Evolutionary conservation across 257 asterid genomes (phyloP), one percentile per base, ranked within the genome.

Genomic region (Solanum okadae): DNA sequence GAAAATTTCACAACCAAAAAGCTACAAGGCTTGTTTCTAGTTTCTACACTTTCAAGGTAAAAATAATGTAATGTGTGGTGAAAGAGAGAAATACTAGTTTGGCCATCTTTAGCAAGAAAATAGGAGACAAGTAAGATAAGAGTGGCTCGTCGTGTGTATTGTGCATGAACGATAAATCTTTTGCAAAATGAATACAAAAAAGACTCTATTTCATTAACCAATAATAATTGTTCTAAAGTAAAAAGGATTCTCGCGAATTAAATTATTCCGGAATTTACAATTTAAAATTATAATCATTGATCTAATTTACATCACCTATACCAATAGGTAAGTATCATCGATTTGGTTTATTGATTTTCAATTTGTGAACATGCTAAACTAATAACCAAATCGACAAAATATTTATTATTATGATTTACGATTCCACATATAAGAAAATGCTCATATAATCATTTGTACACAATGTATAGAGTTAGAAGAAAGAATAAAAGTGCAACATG

Each of bases 371-470:
- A 59, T 3, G 2, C 11, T 59, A 59, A 59, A 59, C 0, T 59
- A 0, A 20, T 18, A 20, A 20, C 2, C 11, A 56, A 56, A 56
- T 7, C 2, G 0, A 56, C 8, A 18, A 18, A 0, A 56, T 18
- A 56, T 18, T 20, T 20, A 56, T 56, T 56, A 7, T 20, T 10
- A 18, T 20, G 4, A 3, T 56, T 59, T 59, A 18, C 1, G 12
- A 20, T 20, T 20, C 1, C 3, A 59, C 67, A 7, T 0, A 59
- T 59, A 59, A 22, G 10, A 59, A 59, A 0, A 59, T 59, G 68
- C 5, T 1, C 27, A 59, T 20, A 3, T 8, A 59, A 59, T 20
- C 25, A 59, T 59, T 18, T 59, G 10, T 59, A 22, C 67, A 22
- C 4, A 1, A 59, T 1, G 13, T 22, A 52, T 22, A 59, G 25